Evolutionary conservation across 371 early-diverging fungal species (phyloP).

Genomic region (Rhizopus sp.): DNA sequence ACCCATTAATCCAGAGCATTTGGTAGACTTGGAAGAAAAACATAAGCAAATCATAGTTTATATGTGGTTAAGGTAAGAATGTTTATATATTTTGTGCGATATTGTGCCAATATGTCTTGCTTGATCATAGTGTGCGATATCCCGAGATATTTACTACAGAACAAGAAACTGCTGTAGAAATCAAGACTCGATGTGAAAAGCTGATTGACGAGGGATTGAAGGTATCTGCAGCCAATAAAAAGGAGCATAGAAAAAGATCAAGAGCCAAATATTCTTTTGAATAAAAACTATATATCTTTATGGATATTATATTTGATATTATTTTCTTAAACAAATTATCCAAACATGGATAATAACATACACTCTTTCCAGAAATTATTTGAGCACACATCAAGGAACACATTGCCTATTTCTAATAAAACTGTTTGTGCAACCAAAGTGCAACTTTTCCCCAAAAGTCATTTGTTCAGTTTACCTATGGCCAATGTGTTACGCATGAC

Average conservation of each 20-base stretch:
- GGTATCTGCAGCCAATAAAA: not conserved
- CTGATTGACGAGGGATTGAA: conserved; percentile 51
- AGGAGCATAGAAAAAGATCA: too few relatives aligned
- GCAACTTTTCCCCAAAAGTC: not conserved
- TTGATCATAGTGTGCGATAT: conserved; percentile 45
- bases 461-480: not conserved
- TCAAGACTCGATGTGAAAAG: conserved; percentile 47
- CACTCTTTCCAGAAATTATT: not conserved
- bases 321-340: too few relatives aligned
- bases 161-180: conserved; percentile 29
- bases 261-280: not conserved
- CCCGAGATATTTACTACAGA: conserved; percentile 40
- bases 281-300: too few relatives aligned
- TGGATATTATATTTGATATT: too few relatives aligned
- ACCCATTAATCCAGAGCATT: conserved; percentile 15
- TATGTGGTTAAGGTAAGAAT: conserved; percentile 79
- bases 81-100: not conserved
- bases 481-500: not conserved
- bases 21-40: conserved; percentile 62
- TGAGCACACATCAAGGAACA: not conserved
- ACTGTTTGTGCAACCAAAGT: not conserved
- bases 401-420: not conserved
- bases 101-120: not conserved
- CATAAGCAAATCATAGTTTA: conserved; percentile 84
- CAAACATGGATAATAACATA: not conserved